Conservation (phyloP, 139 green algal genomes). For the Chlamydomonas sp. region DNA sequence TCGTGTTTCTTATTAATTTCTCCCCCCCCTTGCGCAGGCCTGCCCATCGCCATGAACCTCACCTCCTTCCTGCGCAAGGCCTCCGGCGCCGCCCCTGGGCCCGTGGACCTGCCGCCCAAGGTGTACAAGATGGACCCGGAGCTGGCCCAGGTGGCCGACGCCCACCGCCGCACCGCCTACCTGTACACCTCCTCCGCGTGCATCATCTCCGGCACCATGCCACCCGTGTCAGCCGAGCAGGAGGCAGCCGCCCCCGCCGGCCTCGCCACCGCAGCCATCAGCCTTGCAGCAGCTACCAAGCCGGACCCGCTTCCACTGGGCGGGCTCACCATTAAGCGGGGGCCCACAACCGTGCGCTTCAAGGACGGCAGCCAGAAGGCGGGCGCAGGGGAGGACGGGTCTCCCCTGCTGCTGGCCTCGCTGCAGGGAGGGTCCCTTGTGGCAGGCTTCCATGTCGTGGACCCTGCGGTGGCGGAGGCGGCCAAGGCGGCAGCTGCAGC, state of each 20-base stretch:
- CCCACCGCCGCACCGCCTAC: constrained; percentile 16
- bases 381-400: neutral
- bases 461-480: neutral
- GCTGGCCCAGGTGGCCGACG: constrained; percentile 3
- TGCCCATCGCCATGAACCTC: constrained; percentile 48
- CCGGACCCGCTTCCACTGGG: neutral
- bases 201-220: constrained; percentile 9
- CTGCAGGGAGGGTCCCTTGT: constrained; percentile 18
- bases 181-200: constrained; percentile 15
- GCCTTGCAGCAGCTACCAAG: neutral
- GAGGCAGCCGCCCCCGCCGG: constrained; percentile 9
- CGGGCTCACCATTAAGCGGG: constrained; percentile 9
- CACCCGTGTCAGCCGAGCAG: neutral
- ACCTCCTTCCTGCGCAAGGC: constrained; percentile 32
- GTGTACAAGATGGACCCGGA: constrained; percentile 39
- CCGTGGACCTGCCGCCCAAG: constrained; percentile 32
- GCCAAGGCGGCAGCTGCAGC: neutral
- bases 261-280: constrained; percentile 15
- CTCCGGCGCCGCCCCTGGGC: constrained; percentile 21
- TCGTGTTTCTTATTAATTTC: neutral
- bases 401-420: constrained; percentile 34
- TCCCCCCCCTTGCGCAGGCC: neutral
- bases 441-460: constrained; percentile 12
- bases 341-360: constrained; percentile 3
- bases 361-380: neutral